Percentiles rank a stretch among this genome's conserved stretches.
Evolutionary conservation across 1,284 basidiomycete genomes (phyloP).

Genomic region (Amylostereum areolatum): DNA sequence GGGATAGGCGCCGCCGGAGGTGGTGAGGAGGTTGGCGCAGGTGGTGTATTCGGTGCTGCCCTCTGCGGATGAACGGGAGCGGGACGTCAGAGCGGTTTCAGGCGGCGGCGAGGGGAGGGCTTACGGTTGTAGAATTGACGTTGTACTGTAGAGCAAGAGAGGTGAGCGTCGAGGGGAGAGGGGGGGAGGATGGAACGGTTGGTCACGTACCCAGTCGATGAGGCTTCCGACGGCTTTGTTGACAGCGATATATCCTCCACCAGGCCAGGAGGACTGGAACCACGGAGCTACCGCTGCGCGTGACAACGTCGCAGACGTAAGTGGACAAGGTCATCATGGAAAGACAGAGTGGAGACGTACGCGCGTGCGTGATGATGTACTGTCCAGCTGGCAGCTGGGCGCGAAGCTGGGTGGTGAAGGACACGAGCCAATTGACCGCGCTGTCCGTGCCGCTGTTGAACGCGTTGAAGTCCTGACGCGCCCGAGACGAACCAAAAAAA

Average conservation of each 20-base stretch:
- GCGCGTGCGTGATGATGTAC: conserved; percentile 21
- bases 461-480: conserved; percentile 16
- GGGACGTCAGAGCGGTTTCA: no score
- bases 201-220: conserved; percentile 15
- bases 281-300: conserved; percentile 13
- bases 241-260: neutral
- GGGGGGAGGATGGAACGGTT: neutral
- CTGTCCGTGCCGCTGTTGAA: conserved; percentile 18
- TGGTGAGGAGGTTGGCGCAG: conserved; percentile 46
- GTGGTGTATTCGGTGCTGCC: conserved; percentile 52
- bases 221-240: neutral
- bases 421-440: conserved; percentile 17
- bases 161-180: neutral
- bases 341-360: conserved; percentile 16
- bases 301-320: neutral
- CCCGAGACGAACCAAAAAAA: no score
- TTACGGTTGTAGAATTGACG: conserved; percentile 63
- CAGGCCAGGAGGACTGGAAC: neutral
- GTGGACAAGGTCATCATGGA: neutral
- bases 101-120: no score
- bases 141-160: conserved; percentile 28
- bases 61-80: conserved; percentile 31
- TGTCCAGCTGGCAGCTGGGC: conserved; percentile 15
- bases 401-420: conserved; percentile 21
- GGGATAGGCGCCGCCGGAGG: conserved; percentile 47